Base-by-base conservation (phyloP, 2,329 filamentous ascomycete species). In the Aspergillus bombycis region DNA sequence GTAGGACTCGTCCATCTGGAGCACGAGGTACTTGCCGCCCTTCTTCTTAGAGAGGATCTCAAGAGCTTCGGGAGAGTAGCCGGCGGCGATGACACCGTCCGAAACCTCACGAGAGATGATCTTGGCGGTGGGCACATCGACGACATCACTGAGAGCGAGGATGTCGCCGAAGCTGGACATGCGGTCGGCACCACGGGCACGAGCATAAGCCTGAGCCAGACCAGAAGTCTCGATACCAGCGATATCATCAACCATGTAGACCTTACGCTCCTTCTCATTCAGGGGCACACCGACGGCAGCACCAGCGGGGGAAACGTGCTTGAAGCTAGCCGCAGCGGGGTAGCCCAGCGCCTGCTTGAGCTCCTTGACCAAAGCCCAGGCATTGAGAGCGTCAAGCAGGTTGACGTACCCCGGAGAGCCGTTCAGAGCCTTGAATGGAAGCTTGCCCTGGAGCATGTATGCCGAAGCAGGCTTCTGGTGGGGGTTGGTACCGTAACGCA, bases 131-230 rank as follows among this genome's bases (percentile, higher is more conserved):
- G 93, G 89, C 0, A 96, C 86, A 78, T 99, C 95, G 62, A 97
- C 94, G 61, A 93, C 82, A 75, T 96, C 91, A 68, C 93, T 96
- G 36, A 98, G 88, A 48, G 94, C 95, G 76, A 98, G 96, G 78
- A 98, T 86, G 79, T 99, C 95, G 68, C 95, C 95, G 76, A 98
- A 99, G 83, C 92, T 96, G 80, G 93, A 97, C 95, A 98, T 98
- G 72, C 95, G 92, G 82, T 99, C 95, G 56, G 95, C 94, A 69
- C 95, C 95, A 75, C 95, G 90, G 61, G 95, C 95, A 76, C 95
- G 92, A 63, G 95, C 94, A 75, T 99, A 99, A 45, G 95, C 95
- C 81, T 97, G 94, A 28, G 95, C 95, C 36, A 98, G 88, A 50
- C 85, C 86, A 10, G 94, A 98, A 54, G 86, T 87, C 80, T 96